Evolutionary conservation across 768 basidiomycete species (phyloP), one percentile per base, ranked within the genome.

Genomic region (Pleurotus tuoliensis): DNA sequence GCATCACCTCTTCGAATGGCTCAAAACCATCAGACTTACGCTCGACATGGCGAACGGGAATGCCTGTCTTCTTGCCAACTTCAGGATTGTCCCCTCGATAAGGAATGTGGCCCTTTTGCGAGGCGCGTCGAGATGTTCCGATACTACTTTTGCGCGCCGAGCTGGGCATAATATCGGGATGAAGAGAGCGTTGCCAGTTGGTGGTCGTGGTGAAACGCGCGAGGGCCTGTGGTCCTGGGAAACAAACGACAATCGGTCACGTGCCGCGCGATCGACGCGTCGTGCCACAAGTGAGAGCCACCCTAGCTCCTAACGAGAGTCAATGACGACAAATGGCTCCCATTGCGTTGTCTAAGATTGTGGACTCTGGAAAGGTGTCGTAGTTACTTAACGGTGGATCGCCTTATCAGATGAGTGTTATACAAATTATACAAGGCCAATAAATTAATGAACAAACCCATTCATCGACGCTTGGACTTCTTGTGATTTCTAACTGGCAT

Each of bases 21-120:
- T 92, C 90, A 66, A 92, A 91, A 25, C 88, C 90, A 68, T 91
- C 90, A 22, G 88, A 88, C 66, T 82, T 83, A 61, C 83, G 84
- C 59, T 87, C 82, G 56, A 91, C 82, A 63, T 82, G 80, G 39
- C 72, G 79, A 12, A 92, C 84, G 0, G 82, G 76, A 54, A 90
- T 78, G 4, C 90, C 90, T 0, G 90, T 92, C 67, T 84, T 88
- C 79, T 89, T 91, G 15, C 90, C 90, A 55, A 86, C 87, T 49
- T 81, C 81, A 9, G 83, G 81, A 62, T 91, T 87, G 61, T 90
- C 87, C 2, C 87, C 89, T 48, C 87, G 82, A 64, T 87, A 92
- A 1, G 90, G 90, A 12, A 89, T 79, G 62, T 92, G 88, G 4
- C 81, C 76, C 63, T 85, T 83, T 62, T 82, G 83, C 1, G 78